Percentiles rank a stretch among this genome's conserved stretches.
These are phyloP conservation scores for Boletus semigastroideus DNA, from an alignment of 1,284 basidiomycete species.

Conservation along the genomic window DNA sequence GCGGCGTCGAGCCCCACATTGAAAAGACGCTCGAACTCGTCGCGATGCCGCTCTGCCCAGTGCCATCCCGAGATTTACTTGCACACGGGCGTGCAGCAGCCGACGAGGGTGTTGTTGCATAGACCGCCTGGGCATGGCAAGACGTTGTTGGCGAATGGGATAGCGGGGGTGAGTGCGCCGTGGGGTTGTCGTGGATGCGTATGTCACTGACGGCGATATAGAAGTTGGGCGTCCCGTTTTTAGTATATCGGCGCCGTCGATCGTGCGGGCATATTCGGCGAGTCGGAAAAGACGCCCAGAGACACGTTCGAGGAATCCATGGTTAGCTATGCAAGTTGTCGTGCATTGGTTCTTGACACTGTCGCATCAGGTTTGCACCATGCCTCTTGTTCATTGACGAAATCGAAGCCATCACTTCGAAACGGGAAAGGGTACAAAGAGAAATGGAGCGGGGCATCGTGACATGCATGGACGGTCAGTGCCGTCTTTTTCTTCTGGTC, in stretches of 20 bases:
- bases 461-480: slow-evolving; percentile 94
- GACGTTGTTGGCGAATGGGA: slow-evolving; percentile 87
- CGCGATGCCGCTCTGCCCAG: slow-evolving; percentile 90
- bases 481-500: neutral
- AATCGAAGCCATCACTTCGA: slow-evolving; percentile 97
- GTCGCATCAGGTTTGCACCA: slow-evolving; percentile 60
- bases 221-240: slow-evolving; percentile 93
- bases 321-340: slow-evolving; percentile 30
- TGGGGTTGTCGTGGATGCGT: neutral
- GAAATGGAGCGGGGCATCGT: slow-evolving; percentile 99
- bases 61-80: slow-evolving; percentile 95
- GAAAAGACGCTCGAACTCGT: slow-evolving; percentile 96
- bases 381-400: slow-evolving; percentile 95
- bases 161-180: slow-evolving; percentile 70
- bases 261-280: slow-evolving; percentile 97
- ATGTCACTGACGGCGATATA: slow-evolving; percentile 30
- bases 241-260: slow-evolving; percentile 88
- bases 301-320: slow-evolving; percentile 98
- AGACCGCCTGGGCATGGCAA: slow-evolving; percentile 98
- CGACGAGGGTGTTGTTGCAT: slow-evolving; percentile 91
- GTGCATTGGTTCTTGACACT: slow-evolving; percentile 1
- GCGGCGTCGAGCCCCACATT: slow-evolving; percentile 83
- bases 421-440: slow-evolving; percentile 93
- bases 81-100: slow-evolving; percentile 90
- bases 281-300: slow-evolving; percentile 93